Base-by-base conservation (phyloP, 2,329 filamentous ascomycete genomes). In the Nakataea oryzae region DNA sequence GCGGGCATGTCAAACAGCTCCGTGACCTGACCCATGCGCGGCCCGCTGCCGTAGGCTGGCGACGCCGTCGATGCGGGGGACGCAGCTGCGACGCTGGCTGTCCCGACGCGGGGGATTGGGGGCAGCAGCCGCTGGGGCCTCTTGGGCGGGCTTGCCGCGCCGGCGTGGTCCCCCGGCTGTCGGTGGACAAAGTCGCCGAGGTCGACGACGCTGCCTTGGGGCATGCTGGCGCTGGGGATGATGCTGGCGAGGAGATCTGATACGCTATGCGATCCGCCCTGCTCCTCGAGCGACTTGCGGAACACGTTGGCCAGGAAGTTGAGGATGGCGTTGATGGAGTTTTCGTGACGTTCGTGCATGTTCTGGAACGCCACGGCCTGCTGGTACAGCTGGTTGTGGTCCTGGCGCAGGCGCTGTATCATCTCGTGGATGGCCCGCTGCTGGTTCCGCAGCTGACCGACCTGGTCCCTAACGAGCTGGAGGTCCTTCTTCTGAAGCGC, bases 231-330 rank as follows among this genome's bases (percentile, higher is more conserved):
- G 41, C 74, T 77, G 5, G 88, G 85, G 63, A 95, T 87, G 63
- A 90, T 84, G 66, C 86, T 88, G 5, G 87, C 86, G 70, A 97
- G 90, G 70, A 96, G 88, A 67, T 96, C 93, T 62, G 89, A 86
- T 55, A 97, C 83, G 64, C 90, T 93, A 70, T 90, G 86, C 1
- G 85, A 81, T 24, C 84, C 83, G 34, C 86, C 87, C 68, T 93
- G 89, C 47, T 93, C 91, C 71, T 97, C 93, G 59, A 99, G 77
- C 65, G 91, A 96, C 70, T 96, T 89, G 65, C 96, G 89, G 76
- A 97, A 99, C 55, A 99, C 93, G 14, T 96, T 97, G 57, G 93
- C 95, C 26, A 99, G 82, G 74, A 99, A 97, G 59, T 93, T 96
- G 55, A 99, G 82, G 65, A 99, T 97, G n/a, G 93, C 93, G 70